Base-by-base conservation (phyloP, 1,284 basidiomycete genomes). In the Sanguinoderma infundibulare region DNA sequence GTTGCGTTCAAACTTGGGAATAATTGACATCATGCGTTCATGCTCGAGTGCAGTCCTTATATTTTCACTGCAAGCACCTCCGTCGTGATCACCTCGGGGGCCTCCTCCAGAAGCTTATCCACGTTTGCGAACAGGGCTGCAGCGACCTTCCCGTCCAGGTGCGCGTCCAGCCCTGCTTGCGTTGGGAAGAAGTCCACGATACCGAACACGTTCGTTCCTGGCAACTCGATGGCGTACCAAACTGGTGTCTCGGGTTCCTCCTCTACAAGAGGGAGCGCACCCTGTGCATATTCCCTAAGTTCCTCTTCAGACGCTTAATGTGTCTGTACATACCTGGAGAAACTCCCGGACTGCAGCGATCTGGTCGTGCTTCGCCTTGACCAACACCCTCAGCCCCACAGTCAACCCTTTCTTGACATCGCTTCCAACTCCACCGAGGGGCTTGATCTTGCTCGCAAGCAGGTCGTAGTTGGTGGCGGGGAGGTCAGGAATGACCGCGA, bases 191-290 rank as follows among this genome's bases (percentile, higher is more conserved):
- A 78, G 62, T 77, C 78, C 62, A 80, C 59, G 55, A 80, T 78
- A 3, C 72, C 78, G 64, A 80, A 79, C 24, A 69, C 69, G 57
- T 74, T 73, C n/a, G 75, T 75, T 1, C 74, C 77, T 3, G 75
- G 69, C 55, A 76, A 76, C 60, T 78, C 71, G 55, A 79, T 66
- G 3, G 78, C 77, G 57, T 77, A 81, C 78, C 79, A 80, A 35
- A 75, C 70, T 10, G 72, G 69, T 2, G 79, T 79, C 36, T 69
- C 67, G 1, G 68, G 56, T 66, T 79, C 79, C 2, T 68, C 71
- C 47, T 79, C 73, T 52, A 79, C 74, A 9, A 78, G 68, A 3
- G 76, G 71, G 4, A 76, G 64, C 17, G 76, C 77, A 34, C 72
- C 67, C 76, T 79, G 42, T 8, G 12, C 2, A 15, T 12, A 1